phyloP scores from a whole-genome alignment of 768 basidiomycete species.

The Boletus eberwhitei region DNA sequence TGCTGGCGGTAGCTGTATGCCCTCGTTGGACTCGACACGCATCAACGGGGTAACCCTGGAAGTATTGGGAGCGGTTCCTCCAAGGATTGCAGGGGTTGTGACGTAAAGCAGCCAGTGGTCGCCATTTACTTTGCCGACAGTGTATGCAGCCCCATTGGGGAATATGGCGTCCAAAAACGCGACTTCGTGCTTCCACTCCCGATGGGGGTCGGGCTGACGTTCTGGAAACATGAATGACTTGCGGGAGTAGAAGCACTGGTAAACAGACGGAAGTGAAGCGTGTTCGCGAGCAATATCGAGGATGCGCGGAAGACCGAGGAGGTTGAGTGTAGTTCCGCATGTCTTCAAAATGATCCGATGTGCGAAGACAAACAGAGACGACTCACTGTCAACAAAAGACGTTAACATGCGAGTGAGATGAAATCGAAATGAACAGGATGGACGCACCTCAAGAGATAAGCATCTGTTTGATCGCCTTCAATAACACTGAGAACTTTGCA shows the following conservation, averaged over 20 bases:
- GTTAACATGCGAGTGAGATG: conserved; percentile 12
- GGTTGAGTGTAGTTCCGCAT: conserved; percentile 97
- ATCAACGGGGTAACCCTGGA: conserved; percentile 13
- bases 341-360: conserved; percentile 98
- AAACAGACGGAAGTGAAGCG: conserved; percentile 65
- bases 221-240: conserved; percentile 99
- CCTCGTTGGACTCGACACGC: conserved; percentile 14
- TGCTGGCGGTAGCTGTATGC: conserved; percentile 3
- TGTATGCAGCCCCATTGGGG: conserved; percentile 87
- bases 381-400: conserved; percentile 65
- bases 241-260: conserved; percentile 95
- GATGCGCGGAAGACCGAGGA: conserved; percentile 90
- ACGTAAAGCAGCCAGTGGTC: conserved; percentile 99
- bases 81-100: conserved; percentile 52
- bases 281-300: conserved; percentile 83
- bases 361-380: conserved; percentile 90
- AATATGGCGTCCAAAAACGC: conserved; percentile 90
- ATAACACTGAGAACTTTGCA: conserved; percentile 94
- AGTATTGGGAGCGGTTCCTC: conserved; percentile 23
- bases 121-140: conserved; percentile 95
- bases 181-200: conserved; percentile 92
- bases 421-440: background rate
- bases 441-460: conserved; percentile 90
- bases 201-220: conserved; percentile 87
- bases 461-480: conserved; percentile 87